A percentile compares a stretch with the other conserved stretches of the same genome.
phyloP scores from a whole-genome alignment of 1,139 yeast species.

The Debaryomycetaceae sp. region DNA sequence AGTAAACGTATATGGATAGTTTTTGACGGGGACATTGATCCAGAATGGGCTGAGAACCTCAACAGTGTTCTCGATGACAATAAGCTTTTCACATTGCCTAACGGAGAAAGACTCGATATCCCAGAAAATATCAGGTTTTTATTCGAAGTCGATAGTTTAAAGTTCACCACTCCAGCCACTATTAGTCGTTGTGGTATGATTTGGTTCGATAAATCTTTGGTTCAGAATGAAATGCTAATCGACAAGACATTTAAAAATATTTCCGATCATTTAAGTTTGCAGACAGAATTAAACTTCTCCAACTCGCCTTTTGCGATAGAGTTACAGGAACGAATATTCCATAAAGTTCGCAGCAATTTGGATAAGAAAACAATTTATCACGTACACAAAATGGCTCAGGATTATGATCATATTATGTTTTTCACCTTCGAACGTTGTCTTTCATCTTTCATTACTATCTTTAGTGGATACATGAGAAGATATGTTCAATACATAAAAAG shows the following conservation, averaged over 20 bases:
- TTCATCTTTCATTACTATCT: slow-evolving; percentile 29
- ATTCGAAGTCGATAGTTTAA: slow-evolving; percentile 72
- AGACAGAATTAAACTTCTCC: neutral
- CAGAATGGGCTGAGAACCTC: slow-evolving; percentile 88
- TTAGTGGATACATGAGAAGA: slow-evolving; percentile 24
- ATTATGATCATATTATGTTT: slow-evolving; percentile 54
- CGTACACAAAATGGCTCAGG: slow-evolving; percentile 11
- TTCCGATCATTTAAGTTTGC: neutral
- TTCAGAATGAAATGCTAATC: slow-evolving; percentile 17
- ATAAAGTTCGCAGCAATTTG: neutral
- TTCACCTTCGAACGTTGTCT: slow-evolving; percentile 38
- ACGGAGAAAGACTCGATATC: slow-evolving; percentile 76
- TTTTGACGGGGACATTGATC: slow-evolving; percentile 93
- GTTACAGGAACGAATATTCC: neutral
- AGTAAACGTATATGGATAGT: slow-evolving; percentile 68
- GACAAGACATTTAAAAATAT: slow-evolving; percentile 19
- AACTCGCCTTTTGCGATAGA: neutral
- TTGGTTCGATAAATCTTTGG: slow-evolving; percentile 51
- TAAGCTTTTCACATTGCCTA: slow-evolving; percentile 74
- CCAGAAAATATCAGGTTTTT: slow-evolving; percentile 63
- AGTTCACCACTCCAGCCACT: slow-evolving; percentile 83
- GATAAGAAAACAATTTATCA: neutral
- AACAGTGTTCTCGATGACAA: slow-evolving; percentile 93
- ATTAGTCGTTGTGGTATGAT: slow-evolving; percentile 91
- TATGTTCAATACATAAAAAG: slow-evolving; percentile 11